Conservation (phyloP, 2,329 filamentous ascomycete species). For the Trichoderma sp. region DNA sequence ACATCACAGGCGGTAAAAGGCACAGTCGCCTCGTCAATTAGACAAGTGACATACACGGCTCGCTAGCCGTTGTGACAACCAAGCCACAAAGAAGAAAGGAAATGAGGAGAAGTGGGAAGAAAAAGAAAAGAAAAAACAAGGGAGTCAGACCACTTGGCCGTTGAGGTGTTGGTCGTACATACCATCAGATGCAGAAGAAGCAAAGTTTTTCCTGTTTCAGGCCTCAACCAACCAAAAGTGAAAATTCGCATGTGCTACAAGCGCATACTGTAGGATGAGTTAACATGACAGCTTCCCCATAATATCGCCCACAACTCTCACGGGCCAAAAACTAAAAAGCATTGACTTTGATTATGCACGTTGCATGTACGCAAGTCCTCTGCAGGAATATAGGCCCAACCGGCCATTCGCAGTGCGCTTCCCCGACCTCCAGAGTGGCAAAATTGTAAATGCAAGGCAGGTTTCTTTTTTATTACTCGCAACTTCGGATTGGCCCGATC, state of each 20-base stretch:
- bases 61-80: not conserved
- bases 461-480: not conserved
- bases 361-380: conserved; percentile 10
- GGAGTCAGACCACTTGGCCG: not conserved
- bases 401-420: not conserved
- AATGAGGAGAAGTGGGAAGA: not conserved
- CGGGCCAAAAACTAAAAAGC: not conserved
- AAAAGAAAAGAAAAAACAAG: not conserved
- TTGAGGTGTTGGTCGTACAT: not conserved
- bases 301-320: not conserved
- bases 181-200: conserved; percentile 3
- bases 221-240: not conserved
- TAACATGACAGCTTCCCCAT: not conserved
- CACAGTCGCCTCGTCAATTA: not conserved
- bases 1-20: not conserved
- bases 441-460: not conserved
- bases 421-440: not conserved
- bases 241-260: not conserved
- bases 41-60: not conserved
- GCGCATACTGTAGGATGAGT: not conserved
- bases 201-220: not conserved
- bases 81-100: not conserved
- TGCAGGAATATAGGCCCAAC: conserved; percentile 1
- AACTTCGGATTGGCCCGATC: not conserved
- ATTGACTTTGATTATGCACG: conserved; percentile 12